phyloP scores from a whole-genome alignment of 192 early-diverging fungal genomes.

The Thamnidium elegans region DNA sequence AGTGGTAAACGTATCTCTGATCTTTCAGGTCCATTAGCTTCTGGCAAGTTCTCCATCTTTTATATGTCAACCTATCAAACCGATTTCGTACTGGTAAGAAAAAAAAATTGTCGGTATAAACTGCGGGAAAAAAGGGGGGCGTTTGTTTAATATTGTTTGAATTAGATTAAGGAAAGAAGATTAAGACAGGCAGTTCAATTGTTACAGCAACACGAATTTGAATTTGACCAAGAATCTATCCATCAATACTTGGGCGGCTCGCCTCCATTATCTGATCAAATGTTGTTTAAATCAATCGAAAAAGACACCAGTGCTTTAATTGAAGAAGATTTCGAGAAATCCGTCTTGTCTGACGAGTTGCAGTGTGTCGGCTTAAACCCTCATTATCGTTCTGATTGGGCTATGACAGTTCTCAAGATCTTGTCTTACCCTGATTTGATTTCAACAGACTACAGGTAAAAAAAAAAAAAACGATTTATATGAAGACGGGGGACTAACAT shows the following conservation, averaged over 20 bases:
- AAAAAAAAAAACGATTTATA: not conserved
- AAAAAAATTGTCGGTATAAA: not conserved
- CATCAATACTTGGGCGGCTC: slow-evolving; percentile 22
- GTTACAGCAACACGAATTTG: slow-evolving; percentile 42
- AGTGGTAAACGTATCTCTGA: slow-evolving; percentile 57
- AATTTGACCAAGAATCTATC: slow-evolving; percentile 39
- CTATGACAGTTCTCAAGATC: slow-evolving; percentile 53
- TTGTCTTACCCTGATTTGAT: slow-evolving; percentile 60
- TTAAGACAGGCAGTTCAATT: slow-evolving; percentile 53
- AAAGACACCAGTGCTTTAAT: not conserved
- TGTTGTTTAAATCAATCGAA: no score
- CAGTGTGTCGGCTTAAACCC: slow-evolving; percentile 63
- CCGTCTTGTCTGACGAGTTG: slow-evolving; percentile 48
- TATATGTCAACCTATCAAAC: slow-evolving; percentile 76
- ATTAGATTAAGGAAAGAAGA: slow-evolving; percentile 58
- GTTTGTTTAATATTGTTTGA: not conserved
- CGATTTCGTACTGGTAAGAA: slow-evolving; percentile 61
- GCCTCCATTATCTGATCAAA: not conserved
- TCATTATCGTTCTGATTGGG: slow-evolving; percentile 55
- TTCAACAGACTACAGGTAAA: slow-evolving; percentile 29
- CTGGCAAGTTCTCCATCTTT: slow-evolving; percentile 66
- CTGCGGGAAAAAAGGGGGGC: no score
- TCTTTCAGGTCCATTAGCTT: slow-evolving; percentile 53
- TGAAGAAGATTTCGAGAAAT: slow-evolving; percentile 26
- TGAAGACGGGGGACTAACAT: no score